Conservation (phyloP, 495 filamentous ascomycete species). For the Thermochaetoides thermophila region DNA sequence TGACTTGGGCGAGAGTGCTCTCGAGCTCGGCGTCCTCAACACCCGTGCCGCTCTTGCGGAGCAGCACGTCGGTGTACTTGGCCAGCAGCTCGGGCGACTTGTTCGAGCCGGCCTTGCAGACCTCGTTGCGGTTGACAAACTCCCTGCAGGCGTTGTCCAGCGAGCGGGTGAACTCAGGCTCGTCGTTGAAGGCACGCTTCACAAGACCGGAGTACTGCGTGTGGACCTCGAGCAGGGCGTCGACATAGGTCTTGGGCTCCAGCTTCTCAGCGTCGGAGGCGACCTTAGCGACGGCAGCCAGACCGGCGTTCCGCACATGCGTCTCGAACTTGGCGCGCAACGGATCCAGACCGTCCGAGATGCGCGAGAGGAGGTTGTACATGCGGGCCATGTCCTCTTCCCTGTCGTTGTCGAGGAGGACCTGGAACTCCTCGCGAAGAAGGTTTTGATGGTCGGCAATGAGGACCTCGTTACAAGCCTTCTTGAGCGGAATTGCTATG, state of each 20-base stretch:
- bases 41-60: slow-evolving; percentile 83
- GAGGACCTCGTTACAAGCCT: slow-evolving; percentile 73
- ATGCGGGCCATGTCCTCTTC: slow-evolving; percentile 91
- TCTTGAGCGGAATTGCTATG: slow-evolving; percentile 69
- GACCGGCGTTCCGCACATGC: slow-evolving; percentile 79
- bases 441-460: slow-evolving; percentile 74
- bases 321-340: slow-evolving; percentile 78
- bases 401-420: slow-evolving; percentile 85
- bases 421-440: slow-evolving; percentile 90
- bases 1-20: slow-evolving; percentile 80
- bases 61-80: slow-evolving; percentile 85
- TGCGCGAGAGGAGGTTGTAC: slow-evolving; percentile 83
- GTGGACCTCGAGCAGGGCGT: slow-evolving; percentile 87
- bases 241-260: slow-evolving; percentile 92
- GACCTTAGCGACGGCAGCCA: slow-evolving; percentile 81
- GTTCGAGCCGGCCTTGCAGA: slow-evolving; percentile 82
- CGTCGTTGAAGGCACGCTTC: slow-evolving; percentile 81
- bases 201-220: slow-evolving; percentile 84
- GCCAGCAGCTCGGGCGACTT: slow-evolving; percentile 89
- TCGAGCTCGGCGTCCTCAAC: slow-evolving; percentile 90
- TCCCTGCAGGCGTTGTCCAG: slow-evolving; percentile 95
- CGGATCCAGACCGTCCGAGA: slow-evolving; percentile 85
- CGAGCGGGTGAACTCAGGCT: slow-evolving; percentile 93
- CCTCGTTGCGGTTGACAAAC: slow-evolving; percentile 92
- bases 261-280: slow-evolving; percentile 77